Base-by-base conservation (phyloP, 345 rosid genomes). In the Brassica juncea region DNA sequence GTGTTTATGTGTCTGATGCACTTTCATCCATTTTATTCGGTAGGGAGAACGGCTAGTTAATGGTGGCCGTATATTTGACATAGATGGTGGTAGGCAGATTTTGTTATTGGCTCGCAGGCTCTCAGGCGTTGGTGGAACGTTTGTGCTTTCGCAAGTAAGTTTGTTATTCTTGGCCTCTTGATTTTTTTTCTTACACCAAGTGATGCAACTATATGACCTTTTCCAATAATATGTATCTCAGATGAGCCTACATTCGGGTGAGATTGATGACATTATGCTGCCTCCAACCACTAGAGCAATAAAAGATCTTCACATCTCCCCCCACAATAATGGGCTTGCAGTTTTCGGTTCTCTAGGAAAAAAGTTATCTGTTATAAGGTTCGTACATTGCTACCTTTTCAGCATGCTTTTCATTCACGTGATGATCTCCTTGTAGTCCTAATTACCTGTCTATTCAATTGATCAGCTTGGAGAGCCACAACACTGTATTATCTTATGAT, bases 51-150 rank as follows among this genome's bases (percentile, higher is more conserved):
- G 87, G 81, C 76, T 8, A 55, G 83, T 90, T 64, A 89, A 80
- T 75, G 99, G 97, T 77, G 97, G 91, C 47, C 92, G 97, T 62
- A 66, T 94, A 82, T 92, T 94, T 85, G 99, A 92, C 77, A 76
- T 89, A 61, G 89, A 87, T 77, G 85, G 80, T 70, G 73, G 81
- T 34, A 77, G 81, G 76, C 86, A 89, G 81, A 80, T 82, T 58
- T 4, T 92, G 23, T 81, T 94, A 66, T 70, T 92, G 76, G 87
- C 90, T 1, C 82, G 97, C 42, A 88, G 88, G 84, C 84, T 86
- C 72, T 77, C 90, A 57, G 88, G 90, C 55, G 79, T 77, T 19
- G 89, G 88, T 55, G 92, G 91, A 66, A 70, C 82, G 5, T 85
- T 84, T 86, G 82, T 79, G 23, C 94, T 94, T 74, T 83, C 94